phyloP scores from a whole-genome alignment of 805 yeast genomes.

The Ogataea angusta region DNA sequence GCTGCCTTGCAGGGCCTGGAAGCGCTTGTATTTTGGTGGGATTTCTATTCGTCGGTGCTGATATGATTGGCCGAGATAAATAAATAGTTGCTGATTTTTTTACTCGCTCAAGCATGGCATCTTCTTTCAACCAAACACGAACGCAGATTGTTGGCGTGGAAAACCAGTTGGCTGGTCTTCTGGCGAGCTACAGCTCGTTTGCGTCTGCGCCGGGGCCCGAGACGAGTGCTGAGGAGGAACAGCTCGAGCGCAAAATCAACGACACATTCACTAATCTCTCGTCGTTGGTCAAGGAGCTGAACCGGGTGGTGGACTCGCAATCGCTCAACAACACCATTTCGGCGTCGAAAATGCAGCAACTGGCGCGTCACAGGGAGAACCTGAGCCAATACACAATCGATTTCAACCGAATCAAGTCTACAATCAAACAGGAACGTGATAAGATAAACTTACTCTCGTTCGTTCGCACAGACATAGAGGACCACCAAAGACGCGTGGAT shows the following conservation, averaged over 20 bases:
- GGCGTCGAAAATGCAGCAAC: slow-evolving; percentile 74
- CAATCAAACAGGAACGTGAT: slow-evolving; percentile 64
- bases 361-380: slow-evolving; percentile 76
- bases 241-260: slow-evolving; percentile 48
- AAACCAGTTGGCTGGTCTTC: slow-evolving; percentile 55
- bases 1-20: slow-evolving; percentile 6
- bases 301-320: slow-evolving; percentile 48
- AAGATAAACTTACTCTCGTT: slow-evolving; percentile 68
- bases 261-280: slow-evolving; percentile 50
- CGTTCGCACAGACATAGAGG: slow-evolving; percentile 77
- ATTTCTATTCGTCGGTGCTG: slow-evolving; percentile 17
- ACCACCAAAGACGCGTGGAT: slow-evolving; percentile 47
- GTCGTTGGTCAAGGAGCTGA: slow-evolving; percentile 46
- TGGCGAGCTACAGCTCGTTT: slow-evolving; percentile 52
- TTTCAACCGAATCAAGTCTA: slow-evolving; percentile 47
- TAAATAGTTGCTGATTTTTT: slow-evolving; percentile 2
- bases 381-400: slow-evolving; percentile 67
- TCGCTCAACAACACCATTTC: slow-evolving; percentile 44
- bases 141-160: slow-evolving; percentile 69
- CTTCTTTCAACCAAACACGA: slow-evolving; percentile 64
- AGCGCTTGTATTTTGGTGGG: slow-evolving; percentile 31
- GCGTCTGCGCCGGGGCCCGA: slow-evolving; percentile 49
- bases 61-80: slow-evolving; percentile 1
- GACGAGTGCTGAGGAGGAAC: slow-evolving; percentile 46
- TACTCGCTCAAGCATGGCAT: slow-evolving; percentile 16